phyloP scores from a whole-genome alignment of 805 yeast species.

The Wickerhamomyces rabaulensis region DNA sequence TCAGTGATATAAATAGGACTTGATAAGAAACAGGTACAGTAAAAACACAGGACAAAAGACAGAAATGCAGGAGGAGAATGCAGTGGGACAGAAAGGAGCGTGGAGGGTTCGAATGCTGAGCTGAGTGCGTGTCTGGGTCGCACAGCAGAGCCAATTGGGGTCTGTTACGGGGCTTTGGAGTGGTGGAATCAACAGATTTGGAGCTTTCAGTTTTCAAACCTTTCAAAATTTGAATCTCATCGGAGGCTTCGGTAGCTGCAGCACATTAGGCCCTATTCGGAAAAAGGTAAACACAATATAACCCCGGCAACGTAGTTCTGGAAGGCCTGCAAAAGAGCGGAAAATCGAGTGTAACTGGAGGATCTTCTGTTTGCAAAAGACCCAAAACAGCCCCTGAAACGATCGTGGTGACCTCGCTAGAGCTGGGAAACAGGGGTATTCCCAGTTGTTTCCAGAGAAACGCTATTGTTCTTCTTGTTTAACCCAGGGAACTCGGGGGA shows the following conservation, averaged over 20 bases:
- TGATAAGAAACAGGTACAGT: background rate
- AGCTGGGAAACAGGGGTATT: no score
- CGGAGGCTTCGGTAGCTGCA: background rate
- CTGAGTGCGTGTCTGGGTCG: background rate
- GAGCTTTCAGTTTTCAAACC: background rate
- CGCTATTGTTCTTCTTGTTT: no score
- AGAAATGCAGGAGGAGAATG: background rate
- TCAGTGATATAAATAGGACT: background rate
- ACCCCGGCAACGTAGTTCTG: background rate
- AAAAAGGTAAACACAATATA: conserved; percentile 16
- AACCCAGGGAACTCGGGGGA: no score
- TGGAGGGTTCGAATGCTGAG: background rate
- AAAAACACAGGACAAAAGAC: background rate
- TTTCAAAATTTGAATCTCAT: background rate
- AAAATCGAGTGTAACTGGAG: no score
- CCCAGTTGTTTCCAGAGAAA: no score
- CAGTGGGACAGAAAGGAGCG: background rate
- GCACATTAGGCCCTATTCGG: conserved; percentile 11
- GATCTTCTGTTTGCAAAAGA: background rate
- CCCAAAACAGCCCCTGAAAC: no score
- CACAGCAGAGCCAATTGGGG: background rate
- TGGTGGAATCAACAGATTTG: background rate
- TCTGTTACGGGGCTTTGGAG: background rate
- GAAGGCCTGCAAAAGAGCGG: background rate
- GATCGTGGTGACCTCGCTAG: no score